Evolutionary conservation across 768 basidiomycete species (phyloP).

Genomic region (Hydnomerulius pinastri): DNA sequence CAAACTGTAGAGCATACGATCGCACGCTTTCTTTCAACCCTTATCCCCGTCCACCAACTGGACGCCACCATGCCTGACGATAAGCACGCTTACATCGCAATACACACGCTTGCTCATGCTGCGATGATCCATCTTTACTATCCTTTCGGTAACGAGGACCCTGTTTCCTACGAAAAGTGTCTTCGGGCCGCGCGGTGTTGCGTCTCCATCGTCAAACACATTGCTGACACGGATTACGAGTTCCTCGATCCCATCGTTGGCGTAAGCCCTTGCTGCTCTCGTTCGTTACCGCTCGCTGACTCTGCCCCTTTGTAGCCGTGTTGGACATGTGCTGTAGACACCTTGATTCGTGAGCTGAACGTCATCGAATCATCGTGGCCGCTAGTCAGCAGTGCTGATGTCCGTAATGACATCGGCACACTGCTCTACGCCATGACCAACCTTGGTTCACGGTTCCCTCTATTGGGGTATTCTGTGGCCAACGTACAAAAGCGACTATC

Average conservation of each 20-base stretch:
- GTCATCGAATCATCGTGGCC: slow-evolving; percentile 66
- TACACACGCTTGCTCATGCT: slow-evolving; percentile 67
- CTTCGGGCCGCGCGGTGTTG: slow-evolving; percentile 62
- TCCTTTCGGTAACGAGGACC: slow-evolving; percentile 60
- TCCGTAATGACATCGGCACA: slow-evolving; percentile 61
- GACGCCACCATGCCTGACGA: slow-evolving; percentile 56
- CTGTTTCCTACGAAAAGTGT: slow-evolving; percentile 65
- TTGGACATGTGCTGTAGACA: slow-evolving; percentile 71
- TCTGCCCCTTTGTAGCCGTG: slow-evolving; percentile 49
- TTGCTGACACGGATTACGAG: slow-evolving; percentile 63
- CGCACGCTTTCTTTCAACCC: slow-evolving; percentile 59
- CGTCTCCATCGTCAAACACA: slow-evolving; percentile 59
- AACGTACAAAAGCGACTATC: slow-evolving; percentile 35
- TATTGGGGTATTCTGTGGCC: slow-evolving; percentile 41
- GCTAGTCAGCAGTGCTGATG: slow-evolving; percentile 53
- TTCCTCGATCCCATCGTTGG: slow-evolving; percentile 80
- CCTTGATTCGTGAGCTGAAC: slow-evolving; percentile 66
- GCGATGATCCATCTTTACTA: slow-evolving; percentile 68
- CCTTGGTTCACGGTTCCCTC: slow-evolving; percentile 60
- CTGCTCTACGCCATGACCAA: slow-evolving; percentile 66
- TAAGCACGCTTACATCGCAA: slow-evolving; percentile 57
- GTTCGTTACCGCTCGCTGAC: slow-evolving; percentile 10
- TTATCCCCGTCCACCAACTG: slow-evolving; percentile 67
- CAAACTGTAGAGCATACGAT: slow-evolving; percentile 65
- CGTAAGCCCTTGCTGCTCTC: slow-evolving; percentile 42